Conservation (phyloP, 495 filamentous ascomycete genomes). For the Neurospora cerealis region DNA sequence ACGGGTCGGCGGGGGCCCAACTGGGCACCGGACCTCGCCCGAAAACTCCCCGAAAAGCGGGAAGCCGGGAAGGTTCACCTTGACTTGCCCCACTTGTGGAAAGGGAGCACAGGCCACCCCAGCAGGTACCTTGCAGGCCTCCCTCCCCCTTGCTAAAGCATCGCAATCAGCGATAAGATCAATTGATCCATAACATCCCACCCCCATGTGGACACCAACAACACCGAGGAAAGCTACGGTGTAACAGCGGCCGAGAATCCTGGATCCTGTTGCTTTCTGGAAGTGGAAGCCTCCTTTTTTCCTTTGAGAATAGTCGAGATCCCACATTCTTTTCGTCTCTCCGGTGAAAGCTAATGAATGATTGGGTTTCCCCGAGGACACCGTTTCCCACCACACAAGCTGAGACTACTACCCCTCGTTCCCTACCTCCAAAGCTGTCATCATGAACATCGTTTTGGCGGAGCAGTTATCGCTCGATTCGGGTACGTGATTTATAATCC, state of each 20-base stretch:
- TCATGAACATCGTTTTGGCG: conserved; percentile 36
- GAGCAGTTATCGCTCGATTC: conserved; percentile 40
- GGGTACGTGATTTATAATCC: conserved; percentile 23
- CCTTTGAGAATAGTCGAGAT: neutral
- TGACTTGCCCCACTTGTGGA: neutral
- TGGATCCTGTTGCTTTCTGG: neutral
- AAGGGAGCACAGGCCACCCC: neutral
- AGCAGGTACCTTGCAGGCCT: neutral
- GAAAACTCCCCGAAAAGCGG: neutral
- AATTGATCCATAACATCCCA: neutral
- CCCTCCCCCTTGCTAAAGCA: neutral
- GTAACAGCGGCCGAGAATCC: neutral
- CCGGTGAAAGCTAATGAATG: neutral
- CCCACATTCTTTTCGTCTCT: neutral
- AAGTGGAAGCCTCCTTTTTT: neutral
- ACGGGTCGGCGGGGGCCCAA: neutral
- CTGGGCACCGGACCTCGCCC: neutral
- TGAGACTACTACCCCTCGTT: neutral
- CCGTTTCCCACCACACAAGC: neutral
- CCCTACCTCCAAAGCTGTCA: neutral
- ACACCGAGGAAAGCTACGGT: neutral
- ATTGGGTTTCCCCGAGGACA: neutral
- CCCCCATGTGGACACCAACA: neutral
- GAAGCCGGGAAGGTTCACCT: neutral
- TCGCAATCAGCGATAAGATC: neutral